Percentiles rank a stretch among this genome's conserved stretches.
Conservation (phyloP, 2,329 filamentous ascomycete species). For the Ceratocystis ficicola region DNA sequence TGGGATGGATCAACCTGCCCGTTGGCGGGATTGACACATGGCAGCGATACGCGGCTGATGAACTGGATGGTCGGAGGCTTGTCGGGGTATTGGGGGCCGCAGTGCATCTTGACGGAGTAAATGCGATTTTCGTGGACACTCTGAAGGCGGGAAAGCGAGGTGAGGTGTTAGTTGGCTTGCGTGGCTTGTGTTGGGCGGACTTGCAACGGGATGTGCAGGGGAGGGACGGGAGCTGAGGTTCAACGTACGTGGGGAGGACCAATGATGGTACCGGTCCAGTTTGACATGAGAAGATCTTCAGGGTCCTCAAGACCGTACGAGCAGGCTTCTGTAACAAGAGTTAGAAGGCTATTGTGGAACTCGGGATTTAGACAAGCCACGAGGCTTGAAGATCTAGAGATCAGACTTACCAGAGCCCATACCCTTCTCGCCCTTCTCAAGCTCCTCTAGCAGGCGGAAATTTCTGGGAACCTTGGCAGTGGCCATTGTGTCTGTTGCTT, state of each 20-base stretch:
- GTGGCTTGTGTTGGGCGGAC: background rate
- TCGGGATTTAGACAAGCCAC: background rate
- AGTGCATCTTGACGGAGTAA: constrained; percentile 96
- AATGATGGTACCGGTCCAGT: constrained; percentile 97
- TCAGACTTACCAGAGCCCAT: constrained; percentile 62
- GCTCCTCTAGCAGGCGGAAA: constrained; percentile 90
- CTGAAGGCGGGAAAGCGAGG: constrained; percentile 33
- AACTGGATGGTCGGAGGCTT: constrained; percentile 82
- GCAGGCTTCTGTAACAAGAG: constrained; percentile 61
- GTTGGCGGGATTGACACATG: constrained; percentile 70
- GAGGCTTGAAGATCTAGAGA: background rate
- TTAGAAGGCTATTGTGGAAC: background rate
- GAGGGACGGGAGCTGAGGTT: background rate
- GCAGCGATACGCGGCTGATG: constrained; percentile 89
- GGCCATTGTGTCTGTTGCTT: constrained; percentile 26
- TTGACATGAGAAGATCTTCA: constrained; percentile 90
- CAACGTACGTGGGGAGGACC: constrained; percentile 80
- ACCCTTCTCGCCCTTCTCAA: constrained; percentile 98
- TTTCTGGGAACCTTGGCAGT: constrained; percentile 68
- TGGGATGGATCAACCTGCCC: constrained; percentile 76
- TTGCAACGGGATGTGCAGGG: background rate
- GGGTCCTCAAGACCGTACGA: constrained; percentile 91
- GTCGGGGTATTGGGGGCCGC: constrained; percentile 80
- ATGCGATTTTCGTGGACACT: constrained; percentile 97
- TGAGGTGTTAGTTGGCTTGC: constrained; percentile 7